Conservation (phyloP, 164 flowering plant genomes). For the Cinnamomum chago region DNA sequence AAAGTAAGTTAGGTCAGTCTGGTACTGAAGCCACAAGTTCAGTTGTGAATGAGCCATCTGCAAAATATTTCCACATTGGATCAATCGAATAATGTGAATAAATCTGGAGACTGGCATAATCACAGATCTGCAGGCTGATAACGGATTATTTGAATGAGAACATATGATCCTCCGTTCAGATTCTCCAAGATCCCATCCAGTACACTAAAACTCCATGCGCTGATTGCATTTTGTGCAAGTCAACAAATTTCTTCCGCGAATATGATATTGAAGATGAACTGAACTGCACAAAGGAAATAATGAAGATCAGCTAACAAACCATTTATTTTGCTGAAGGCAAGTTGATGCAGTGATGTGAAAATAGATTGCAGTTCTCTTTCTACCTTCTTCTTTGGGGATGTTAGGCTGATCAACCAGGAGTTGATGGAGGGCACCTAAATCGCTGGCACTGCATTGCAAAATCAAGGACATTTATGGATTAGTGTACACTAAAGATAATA, state of each 20-base stretch:
- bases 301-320: too few species aligned
- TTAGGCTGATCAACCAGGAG: constrained; percentile 89
- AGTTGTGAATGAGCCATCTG: too few species aligned
- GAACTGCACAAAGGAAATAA: constrained; percentile 13
- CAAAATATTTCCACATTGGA: too few species aligned
- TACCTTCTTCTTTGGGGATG: constrained; percentile 77
- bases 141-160: not conserved
- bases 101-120: not conserved
- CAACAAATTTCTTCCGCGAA: constrained; percentile 14
- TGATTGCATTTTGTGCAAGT: not conserved
- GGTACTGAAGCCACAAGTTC: too few species aligned
- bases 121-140: not conserved
- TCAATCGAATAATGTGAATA: too few species aligned
- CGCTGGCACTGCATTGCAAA: constrained; percentile 40
- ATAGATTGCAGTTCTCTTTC: not conserved
- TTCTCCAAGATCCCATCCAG: too few species aligned
- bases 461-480: not conserved
- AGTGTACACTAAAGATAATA: not conserved
- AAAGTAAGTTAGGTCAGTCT: too few species aligned
- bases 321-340: not conserved
- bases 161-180: not conserved
- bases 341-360: too few species aligned
- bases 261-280: constrained; percentile 20
- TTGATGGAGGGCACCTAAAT: constrained; percentile 57
- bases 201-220: not conserved